phyloP scores from a whole-genome alignment of 2,329 filamentous ascomycete species.

The Exophiala mesophila region DNA sequence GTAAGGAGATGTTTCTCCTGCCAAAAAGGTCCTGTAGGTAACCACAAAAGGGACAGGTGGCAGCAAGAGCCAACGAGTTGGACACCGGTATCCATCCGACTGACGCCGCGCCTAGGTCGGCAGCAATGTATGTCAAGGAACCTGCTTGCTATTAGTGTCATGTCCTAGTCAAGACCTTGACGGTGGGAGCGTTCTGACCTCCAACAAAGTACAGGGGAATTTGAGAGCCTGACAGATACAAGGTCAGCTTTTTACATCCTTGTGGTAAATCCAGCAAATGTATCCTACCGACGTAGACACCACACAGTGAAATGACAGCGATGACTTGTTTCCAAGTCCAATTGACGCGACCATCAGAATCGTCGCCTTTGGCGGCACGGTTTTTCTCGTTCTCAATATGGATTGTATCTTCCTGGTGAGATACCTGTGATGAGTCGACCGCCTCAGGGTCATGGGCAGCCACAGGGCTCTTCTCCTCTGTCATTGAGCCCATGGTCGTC shows the following conservation, averaged over 20 bases:
- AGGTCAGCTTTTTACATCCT: conserved; percentile 43
- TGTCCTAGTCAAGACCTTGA: conserved; percentile 54
- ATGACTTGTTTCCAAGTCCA: conserved; percentile 15
- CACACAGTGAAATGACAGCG: conserved; percentile 10
- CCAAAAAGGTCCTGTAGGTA: conserved; percentile 22
- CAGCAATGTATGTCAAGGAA: conserved; percentile 16
- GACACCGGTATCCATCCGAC: conserved; percentile 18
- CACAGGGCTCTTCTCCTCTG: neutral
- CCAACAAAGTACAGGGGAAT: conserved; percentile 22
- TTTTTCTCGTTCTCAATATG: conserved; percentile 2
- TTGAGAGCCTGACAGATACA: conserved; percentile 48
- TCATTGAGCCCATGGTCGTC: neutral
- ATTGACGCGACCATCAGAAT: conserved; percentile 13
- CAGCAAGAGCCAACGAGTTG: conserved; percentile 18
- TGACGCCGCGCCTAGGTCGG: conserved; percentile 11
- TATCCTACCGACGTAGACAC: conserved; percentile 10
- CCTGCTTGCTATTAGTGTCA: conserved; percentile 32
- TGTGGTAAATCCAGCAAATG: too few species aligned
- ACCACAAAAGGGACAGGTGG: conserved; percentile 19
- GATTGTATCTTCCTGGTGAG: conserved; percentile 1
- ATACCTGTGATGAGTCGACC: neutral
- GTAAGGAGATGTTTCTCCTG: conserved; percentile 17
- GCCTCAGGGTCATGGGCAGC: neutral
- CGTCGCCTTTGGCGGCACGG: conserved; percentile 10
- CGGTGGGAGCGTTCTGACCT: conserved; percentile 31